Evolutionary conservation across 2,329 filamentous ascomycete species (phyloP).

Genomic region (Clarireedia sp.): DNA sequence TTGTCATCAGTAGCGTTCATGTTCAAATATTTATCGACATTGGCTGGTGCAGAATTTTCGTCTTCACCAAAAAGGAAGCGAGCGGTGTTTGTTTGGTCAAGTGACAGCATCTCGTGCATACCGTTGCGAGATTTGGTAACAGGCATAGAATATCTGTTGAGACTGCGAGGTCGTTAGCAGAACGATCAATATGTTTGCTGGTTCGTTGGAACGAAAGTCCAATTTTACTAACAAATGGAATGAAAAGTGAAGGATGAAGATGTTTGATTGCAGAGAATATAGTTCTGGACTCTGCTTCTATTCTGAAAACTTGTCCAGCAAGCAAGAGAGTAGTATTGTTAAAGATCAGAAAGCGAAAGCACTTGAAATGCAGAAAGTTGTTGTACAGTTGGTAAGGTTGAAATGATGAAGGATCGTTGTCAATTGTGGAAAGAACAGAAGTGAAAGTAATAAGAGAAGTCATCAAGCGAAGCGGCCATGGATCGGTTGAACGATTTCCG

Average conservation of each 20-base stretch:
- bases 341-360: neutral
- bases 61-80: constrained; percentile 83
- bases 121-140: constrained; percentile 64
- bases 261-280: neutral
- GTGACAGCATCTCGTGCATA: constrained; percentile 52
- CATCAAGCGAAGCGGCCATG: too few relatives aligned
- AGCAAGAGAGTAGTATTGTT: neutral
- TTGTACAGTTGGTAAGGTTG: neutral
- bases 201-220: neutral
- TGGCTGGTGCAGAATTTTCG: constrained; percentile 41
- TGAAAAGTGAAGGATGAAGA: constrained; percentile 2
- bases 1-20: constrained; percentile 71
- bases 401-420: neutral
- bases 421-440: neutral
- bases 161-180: constrained; percentile 40
- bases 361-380: neutral
- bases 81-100: constrained; percentile 79
- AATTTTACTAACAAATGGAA: neutral
- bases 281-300: neutral
- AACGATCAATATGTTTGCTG: constrained; percentile 7
- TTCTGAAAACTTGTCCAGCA: constrained; percentile 3
- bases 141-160: constrained; percentile 91
- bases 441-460: neutral
- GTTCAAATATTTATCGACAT: constrained; percentile 61
- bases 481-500: neutral